phyloP scores from a whole-genome alignment of 192 early-diverging fungal species.

The Entrophospora sp. region DNA sequence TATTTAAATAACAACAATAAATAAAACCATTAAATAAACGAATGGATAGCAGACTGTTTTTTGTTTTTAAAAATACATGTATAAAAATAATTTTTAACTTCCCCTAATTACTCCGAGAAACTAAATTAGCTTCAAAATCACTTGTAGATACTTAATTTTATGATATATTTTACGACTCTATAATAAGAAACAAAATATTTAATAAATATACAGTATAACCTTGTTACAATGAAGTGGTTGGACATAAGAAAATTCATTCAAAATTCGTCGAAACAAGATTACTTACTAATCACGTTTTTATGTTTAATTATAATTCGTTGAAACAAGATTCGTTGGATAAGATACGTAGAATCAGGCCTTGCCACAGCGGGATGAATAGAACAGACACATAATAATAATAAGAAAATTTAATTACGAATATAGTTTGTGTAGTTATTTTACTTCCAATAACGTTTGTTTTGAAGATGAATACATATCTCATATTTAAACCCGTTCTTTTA shows the following conservation, averaged over 20 bases:
- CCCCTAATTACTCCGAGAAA: constrained; percentile 36
- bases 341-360: no score
- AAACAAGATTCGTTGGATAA: no score
- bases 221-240: background rate
- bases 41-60: no score
- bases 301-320: constrained; percentile 73
- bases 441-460: constrained; percentile 49
- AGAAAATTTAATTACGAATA: constrained; percentile 54
- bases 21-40: no score
- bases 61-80: no score
- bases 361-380: no score
- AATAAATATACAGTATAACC: no score
- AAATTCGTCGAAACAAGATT: constrained; percentile 53
- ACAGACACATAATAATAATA: no score
- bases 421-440: constrained; percentile 50
- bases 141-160: constrained; percentile 60
- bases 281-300: constrained; percentile 69
- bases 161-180: constrained; percentile 47
- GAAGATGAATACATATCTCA: constrained; percentile 48
- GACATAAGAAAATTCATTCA: background rate
- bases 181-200: no score
- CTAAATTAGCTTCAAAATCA: constrained; percentile 59
- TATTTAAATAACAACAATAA: no score
- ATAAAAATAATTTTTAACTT: no score
- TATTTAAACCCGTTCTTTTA: constrained; percentile 49